Percentiles rank a stretch among this genome's conserved stretches.
Conservation (phyloP, 164 flowering plant genomes). For the Malania oleifera region DNA sequence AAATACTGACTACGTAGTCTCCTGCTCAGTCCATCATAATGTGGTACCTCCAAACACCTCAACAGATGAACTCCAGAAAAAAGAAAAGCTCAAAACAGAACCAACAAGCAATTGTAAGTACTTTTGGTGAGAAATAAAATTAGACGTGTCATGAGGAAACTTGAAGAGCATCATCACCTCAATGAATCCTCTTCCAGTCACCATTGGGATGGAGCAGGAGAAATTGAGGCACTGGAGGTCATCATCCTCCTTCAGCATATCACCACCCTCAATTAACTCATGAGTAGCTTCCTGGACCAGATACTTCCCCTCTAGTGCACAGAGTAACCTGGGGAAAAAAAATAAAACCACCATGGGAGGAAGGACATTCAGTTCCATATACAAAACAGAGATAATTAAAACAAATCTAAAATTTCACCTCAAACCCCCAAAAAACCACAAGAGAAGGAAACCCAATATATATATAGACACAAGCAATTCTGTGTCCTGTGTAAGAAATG, state of each 20-base stretch:
- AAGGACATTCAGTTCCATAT: neutral
- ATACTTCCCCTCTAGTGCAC: slow-evolving; percentile 52
- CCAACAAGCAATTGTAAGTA: neutral
- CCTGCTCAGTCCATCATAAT: too few species aligned
- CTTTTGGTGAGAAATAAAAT: neutral
- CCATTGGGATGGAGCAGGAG: slow-evolving; percentile 35
- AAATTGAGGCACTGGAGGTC: slow-evolving; percentile 30
- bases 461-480: neutral
- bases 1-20: too few species aligned
- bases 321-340: slow-evolving; percentile 35
- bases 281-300: slow-evolving; percentile 21
- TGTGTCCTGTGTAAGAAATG: neutral
- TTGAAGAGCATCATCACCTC: slow-evolving; percentile 30
- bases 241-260: slow-evolving; percentile 20
- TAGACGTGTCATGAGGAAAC: neutral
- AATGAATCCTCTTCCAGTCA: slow-evolving; percentile 49
- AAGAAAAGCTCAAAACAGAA: neutral
- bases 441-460: too few species aligned
- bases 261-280: slow-evolving; percentile 19
- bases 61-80: too few species aligned
- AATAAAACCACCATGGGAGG: neutral
- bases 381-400: neutral
- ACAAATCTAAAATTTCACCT: neutral
- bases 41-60: too few species aligned
- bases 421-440: too few species aligned